Evolutionary conservation across 2,329 filamentous ascomycete species (phyloP).

Genomic region (Penicillium sp.): DNA sequence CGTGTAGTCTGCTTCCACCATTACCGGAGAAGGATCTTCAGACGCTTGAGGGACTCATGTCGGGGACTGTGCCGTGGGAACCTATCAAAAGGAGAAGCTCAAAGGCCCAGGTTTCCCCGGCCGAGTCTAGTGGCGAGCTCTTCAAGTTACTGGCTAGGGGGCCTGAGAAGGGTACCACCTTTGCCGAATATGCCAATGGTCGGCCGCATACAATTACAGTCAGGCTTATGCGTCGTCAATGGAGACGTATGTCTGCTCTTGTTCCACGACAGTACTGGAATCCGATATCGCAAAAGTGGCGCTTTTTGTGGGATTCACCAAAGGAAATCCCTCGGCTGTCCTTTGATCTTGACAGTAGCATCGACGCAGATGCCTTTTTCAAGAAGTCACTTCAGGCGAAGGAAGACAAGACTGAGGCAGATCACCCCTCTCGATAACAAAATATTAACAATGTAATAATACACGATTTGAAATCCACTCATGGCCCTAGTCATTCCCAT

Average conservation of each 20-base stretch:
- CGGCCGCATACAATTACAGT: conserved; percentile 40
- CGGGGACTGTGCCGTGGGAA: conserved; percentile 31
- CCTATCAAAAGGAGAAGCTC: conserved; percentile 25
- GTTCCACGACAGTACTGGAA: conserved; percentile 31
- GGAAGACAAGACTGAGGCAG: neutral
- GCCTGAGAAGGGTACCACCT: conserved; percentile 35
- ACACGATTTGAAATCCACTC: neutral
- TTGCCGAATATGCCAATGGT: conserved; percentile 30
- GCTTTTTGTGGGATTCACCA: conserved; percentile 30
- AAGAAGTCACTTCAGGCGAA: neutral
- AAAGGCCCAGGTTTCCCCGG: neutral
- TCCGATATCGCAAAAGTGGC: conserved; percentile 17
- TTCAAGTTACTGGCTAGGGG: conserved; percentile 34
- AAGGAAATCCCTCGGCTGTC: conserved; percentile 14
- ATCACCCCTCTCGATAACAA: neutral
- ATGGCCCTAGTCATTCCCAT: neutral
- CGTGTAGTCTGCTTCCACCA: conserved; percentile 36
- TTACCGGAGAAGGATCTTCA: conserved; percentile 36
- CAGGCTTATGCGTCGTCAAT: conserved; percentile 38
- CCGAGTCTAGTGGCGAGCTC: conserved; percentile 8
- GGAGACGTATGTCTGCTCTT: conserved; percentile 34
- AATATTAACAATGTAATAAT: neutral
- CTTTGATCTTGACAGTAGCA: conserved; percentile 7
- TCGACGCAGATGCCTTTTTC: conserved; percentile 11
- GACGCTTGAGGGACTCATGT: conserved; percentile 32